Evolutionary conservation across 805 yeast species (phyloP), one percentile per base, ranked within the genome.

Genomic region (Wickerhamiella brachini): DNA sequence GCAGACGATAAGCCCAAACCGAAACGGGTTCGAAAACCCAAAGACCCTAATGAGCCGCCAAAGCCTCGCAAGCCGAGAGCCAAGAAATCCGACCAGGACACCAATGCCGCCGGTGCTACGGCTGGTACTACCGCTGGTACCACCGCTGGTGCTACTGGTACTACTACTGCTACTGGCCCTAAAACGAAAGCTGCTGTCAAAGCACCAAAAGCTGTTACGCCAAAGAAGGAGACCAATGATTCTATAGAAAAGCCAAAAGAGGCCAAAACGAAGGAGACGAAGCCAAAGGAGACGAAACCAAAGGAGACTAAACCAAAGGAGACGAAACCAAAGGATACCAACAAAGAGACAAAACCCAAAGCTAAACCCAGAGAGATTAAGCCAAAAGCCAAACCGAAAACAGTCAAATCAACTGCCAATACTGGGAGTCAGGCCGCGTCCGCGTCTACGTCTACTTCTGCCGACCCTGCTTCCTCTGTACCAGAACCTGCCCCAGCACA

Each of bases 101-200:
- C 83, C 46, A 80, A 77, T 47, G 42, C 49, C 7, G 50, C 48
- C 8, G 46, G 38, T 13, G 48, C 29, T 37, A n/a, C 41, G 39
- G 21, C 51, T 18, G n/a, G 39, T 4, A 20, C 45, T 22, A 38
- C 45, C 21, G 44, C 21, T 18, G n/a, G 15, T 13, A 20, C 24
- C n/a, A 18, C 26, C 8, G 26, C 8, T 5, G 26, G 8, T 24
- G 26, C 26, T 24, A 8, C 8, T 8, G 26, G 8, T 24, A 8
- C 26, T 24, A 24, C 26, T 24, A 8, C 8, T 8, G 26, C 26
- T 24, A 8, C 26, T 24, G 26, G 26, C 8, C 5, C 26, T 24
- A 8, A 24, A 5, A 8, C 26, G 26, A 8, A 5, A 5, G 26
- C 26, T 24, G 26, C 8, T 24, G 26, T 8, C 26, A 23, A 41